Base-by-base conservation (phyloP, 2,329 filamentous ascomycete species). In the Boeremia lycopersici region DNA sequence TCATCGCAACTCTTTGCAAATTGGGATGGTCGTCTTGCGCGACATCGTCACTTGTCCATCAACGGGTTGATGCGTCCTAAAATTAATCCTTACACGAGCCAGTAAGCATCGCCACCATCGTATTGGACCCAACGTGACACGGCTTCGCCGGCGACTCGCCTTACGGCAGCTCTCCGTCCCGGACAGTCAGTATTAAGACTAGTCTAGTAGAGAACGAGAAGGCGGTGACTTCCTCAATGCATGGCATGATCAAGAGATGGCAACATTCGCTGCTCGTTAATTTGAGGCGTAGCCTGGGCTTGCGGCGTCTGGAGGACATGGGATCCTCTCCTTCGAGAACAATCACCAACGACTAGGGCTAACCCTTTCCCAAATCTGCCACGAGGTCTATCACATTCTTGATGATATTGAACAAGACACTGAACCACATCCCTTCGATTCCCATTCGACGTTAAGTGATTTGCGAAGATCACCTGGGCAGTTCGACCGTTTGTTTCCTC, bases 221-320 rank as follows among this genome's bases (percentile, higher is more conserved):
- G 52, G 52, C 52, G 52, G 52, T 47, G 42, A 29, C 41, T 55
- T 55, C 46, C 41, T 55, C 52, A 42, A 46, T 47, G 52, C 52
- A 47, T 41, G 49, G 49, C 49, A 19, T 15, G 26, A 50, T 38
- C 36, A 29, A 40, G 30, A 41, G 13, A 48, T 54, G 45, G 41
- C 52, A 35, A 46, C 52, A 36, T 46, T 35, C 31, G 17, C 52
- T 42, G 25, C 41, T 55, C 52, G 38, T 55, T 41, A 55, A 55
- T 42, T 31, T 55, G 52, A 55, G 19, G 52, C 52, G 11, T 38
- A 42, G 46, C 31, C 46, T 49, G 13, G 52, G 46, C 41, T 33
- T 42, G 35, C 40, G 34, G 41, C 52, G 34, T 45, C 35, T 42
- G 39, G 23, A 38, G 23, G 34, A 25, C 52, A 46, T 50, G 52